These are phyloP conservation scores for Aegilops bicornis DNA, from an alignment of 176 grass and related monocot species.

Conservation along the genomic window DNA sequence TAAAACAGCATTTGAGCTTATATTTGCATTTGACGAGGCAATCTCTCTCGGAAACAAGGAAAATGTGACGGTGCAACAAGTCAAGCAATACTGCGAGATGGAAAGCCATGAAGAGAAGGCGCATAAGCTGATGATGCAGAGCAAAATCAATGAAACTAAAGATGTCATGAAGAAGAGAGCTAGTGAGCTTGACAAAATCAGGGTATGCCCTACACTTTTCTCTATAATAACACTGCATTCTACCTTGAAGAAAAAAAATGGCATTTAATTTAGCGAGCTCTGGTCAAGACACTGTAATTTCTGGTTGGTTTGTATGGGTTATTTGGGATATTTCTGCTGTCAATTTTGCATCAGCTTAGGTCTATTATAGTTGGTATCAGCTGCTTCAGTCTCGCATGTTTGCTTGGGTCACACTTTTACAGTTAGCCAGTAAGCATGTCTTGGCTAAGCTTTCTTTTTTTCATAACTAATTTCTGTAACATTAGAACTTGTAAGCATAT, in stretches of 20 bases:
- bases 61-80: constrained; percentile 80
- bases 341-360: not conserved
- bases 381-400: not conserved
- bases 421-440: not conserved
- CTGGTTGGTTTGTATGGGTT: not conserved
- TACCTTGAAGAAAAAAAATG: not conserved
- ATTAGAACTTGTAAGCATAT: not conserved
- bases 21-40: constrained; percentile 90
- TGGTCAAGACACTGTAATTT: not conserved
- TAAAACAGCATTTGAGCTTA: constrained; percentile 74
- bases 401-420: not conserved
- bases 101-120: constrained; percentile 81
- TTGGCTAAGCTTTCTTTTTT: not conserved
- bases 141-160: constrained; percentile 84
- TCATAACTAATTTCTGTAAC: not conserved
- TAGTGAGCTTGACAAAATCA: constrained; percentile 86
- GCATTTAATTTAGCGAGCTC: not conserved
- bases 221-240: constrained; percentile 4
- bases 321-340: not conserved
- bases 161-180: constrained; percentile 91
- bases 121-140: constrained; percentile 79
- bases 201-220: constrained; percentile 37
- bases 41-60: constrained; percentile 85
- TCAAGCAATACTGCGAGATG: constrained; percentile 96
- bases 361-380: not conserved